Evolutionary conservation across 2,329 filamentous ascomycete genomes (phyloP).

Genomic region (Claviceps digitariae): DNA sequence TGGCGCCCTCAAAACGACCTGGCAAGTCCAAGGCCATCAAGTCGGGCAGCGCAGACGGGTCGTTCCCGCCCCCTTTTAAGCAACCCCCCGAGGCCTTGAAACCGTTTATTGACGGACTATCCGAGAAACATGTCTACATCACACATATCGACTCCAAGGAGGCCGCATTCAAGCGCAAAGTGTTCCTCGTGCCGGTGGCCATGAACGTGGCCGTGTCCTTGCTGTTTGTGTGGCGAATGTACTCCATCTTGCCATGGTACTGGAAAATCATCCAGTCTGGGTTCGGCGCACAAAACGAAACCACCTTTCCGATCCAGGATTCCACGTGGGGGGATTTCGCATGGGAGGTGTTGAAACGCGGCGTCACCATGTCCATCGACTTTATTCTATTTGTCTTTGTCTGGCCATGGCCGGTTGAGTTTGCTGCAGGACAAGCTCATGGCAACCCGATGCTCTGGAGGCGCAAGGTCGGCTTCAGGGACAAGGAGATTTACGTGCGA

Average conservation of each 20-base stretch:
- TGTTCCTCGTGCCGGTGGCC: conserved; percentile 65
- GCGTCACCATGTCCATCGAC: conserved; percentile 58
- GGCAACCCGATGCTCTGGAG: conserved; percentile 62
- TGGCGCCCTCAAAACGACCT: conserved; percentile 22
- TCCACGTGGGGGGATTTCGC: conserved; percentile 43
- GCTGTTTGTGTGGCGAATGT: conserved; percentile 55
- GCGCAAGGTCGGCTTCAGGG: conserved; percentile 59
- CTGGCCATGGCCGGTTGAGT: conserved; percentile 61
- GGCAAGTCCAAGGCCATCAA: conserved; percentile 18
- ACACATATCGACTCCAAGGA: conserved; percentile 67
- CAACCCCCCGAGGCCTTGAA: conserved; percentile 47
- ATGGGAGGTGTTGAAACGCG: conserved; percentile 44
- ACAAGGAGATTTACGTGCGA: conserved; percentile 68
- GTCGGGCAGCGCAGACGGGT: conserved; percentile 14
- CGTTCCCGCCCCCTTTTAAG: conserved; percentile 53
- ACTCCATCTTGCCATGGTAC: conserved; percentile 60
- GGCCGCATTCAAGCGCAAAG: conserved; percentile 59
- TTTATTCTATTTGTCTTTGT: conserved; percentile 55
- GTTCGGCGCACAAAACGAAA: conserved; percentile 52
- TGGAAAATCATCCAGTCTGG: conserved; percentile 48
- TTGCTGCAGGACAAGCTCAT: conserved; percentile 46
- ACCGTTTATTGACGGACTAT: conserved; percentile 54
- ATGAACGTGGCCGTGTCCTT: conserved; percentile 58
- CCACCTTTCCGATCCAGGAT: conserved; percentile 46
- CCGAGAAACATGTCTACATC: conserved; percentile 63